Conservation (phyloP, 2,329 filamentous ascomycete genomes). For the Penicillium crustosum region DNA sequence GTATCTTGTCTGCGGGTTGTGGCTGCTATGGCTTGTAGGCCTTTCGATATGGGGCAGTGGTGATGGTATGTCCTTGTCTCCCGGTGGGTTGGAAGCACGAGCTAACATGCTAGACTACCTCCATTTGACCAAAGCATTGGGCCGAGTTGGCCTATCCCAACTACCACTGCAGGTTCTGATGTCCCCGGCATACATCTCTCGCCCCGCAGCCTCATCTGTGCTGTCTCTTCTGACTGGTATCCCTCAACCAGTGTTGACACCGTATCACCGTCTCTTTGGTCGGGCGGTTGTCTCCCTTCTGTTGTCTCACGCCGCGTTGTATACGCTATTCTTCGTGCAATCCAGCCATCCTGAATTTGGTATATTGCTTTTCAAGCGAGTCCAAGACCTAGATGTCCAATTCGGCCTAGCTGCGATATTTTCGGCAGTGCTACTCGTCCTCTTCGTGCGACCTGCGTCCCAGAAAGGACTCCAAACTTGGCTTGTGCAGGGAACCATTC, state of each 20-base stretch:
- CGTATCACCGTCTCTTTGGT: slow-evolving; percentile 59
- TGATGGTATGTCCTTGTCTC: slow-evolving; percentile 47
- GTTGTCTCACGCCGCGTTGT: slow-evolving; percentile 54
- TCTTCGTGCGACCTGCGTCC: slow-evolving; percentile 45
- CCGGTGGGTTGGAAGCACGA: not conserved
- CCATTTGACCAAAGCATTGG: slow-evolving; percentile 63
- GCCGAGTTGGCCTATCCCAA: slow-evolving; percentile 60
- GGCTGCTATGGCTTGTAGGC: slow-evolving; percentile 54
- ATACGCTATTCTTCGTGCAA: slow-evolving; percentile 58
- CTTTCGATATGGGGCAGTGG: slow-evolving; percentile 54
- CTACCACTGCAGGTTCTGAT: slow-evolving; percentile 61
- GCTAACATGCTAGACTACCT: slow-evolving; percentile 55
- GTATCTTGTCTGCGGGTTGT: slow-evolving; percentile 49
- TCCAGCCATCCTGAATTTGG: slow-evolving; percentile 40
- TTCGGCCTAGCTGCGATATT: slow-evolving; percentile 54
- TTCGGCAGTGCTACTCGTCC: slow-evolving; percentile 49
- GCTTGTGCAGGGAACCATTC: slow-evolving; percentile 19
- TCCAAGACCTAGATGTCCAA: slow-evolving; percentile 58
- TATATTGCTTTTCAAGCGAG: slow-evolving; percentile 52
- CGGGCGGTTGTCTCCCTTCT: slow-evolving; percentile 56
- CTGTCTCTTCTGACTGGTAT: slow-evolving; percentile 54
- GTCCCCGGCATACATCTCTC: slow-evolving; percentile 43
- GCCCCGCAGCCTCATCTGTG: slow-evolving; percentile 48
- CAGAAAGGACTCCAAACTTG: slow-evolving; percentile 15
- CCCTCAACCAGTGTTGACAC: slow-evolving; percentile 57